Conservation (phyloP, 2,329 filamentous ascomycete genomes). For the Aspergillus sp. region DNA sequence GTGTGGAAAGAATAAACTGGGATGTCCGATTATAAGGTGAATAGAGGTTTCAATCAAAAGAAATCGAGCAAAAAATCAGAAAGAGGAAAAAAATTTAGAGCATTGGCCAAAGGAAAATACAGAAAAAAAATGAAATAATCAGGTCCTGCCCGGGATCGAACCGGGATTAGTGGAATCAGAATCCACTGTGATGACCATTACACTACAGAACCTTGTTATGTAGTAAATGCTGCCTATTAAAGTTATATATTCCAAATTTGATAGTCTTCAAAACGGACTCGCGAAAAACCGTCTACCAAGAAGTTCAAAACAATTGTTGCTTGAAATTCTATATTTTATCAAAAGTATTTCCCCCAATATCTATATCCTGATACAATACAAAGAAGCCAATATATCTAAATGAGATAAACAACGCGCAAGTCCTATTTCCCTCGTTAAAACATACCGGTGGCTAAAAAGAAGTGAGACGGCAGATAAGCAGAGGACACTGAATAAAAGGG, state of each 20-base stretch:
- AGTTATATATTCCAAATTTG: not conserved
- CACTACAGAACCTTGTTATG: constrained; percentile 11
- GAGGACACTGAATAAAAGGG: not conserved
- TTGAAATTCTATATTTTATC: no score
- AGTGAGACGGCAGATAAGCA: not conserved
- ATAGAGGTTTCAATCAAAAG: not conserved
- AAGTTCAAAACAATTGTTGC: no score
- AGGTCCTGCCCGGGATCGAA: constrained; percentile 20
- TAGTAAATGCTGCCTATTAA: not conserved
- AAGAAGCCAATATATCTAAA: no score
- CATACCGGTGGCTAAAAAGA: not conserved
- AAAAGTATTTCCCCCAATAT: no score
- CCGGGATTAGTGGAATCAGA: constrained; percentile 20
- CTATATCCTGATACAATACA: no score
- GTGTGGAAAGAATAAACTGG: no score
- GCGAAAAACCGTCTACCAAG: no score
- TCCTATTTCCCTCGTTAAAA: no score
- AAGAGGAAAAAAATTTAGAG: not conserved
- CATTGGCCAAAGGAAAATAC: not conserved
- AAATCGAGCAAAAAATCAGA: not conserved
- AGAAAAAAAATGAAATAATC: not conserved
- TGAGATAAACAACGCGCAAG: no score
- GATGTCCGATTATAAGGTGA: not conserved
- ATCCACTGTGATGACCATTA: constrained; percentile 22
- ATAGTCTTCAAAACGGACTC: no score